These are phyloP conservation scores for Camelina neglecta DNA, from an alignment of 345 rosid genomes.

Conservation along the genomic window DNA sequence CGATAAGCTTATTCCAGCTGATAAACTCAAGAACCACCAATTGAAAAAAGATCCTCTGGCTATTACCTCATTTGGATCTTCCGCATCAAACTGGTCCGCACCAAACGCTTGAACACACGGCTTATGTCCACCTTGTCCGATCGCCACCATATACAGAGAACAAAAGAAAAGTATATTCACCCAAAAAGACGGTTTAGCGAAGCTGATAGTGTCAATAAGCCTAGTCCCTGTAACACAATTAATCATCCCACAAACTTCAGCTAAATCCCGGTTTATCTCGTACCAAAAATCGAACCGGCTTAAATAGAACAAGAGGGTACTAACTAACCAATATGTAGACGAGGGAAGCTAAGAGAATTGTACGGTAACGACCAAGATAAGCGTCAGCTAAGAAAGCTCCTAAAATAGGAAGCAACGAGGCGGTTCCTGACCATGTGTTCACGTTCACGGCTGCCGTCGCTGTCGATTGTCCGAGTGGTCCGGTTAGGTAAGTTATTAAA, in stretches of 20 bases:
- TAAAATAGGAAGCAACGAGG: slow-evolving; percentile 50
- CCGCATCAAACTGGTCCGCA: slow-evolving; percentile 40
- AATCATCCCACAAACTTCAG: not conserved
- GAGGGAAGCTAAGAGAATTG: slow-evolving; percentile 48
- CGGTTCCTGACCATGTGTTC: slow-evolving; percentile 57
- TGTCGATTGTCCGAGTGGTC: slow-evolving; percentile 54
- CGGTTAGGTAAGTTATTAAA: slow-evolving; percentile 54
- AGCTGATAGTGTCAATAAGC: slow-evolving; percentile 68
- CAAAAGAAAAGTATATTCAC: slow-evolving; percentile 42
- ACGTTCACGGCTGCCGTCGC: slow-evolving; percentile 56
- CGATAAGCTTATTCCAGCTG: slow-evolving; percentile 30
- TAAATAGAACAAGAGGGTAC: slow-evolving; percentile 1
- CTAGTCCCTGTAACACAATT: slow-evolving; percentile 54
- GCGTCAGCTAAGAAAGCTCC: slow-evolving; percentile 60
- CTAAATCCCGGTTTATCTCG: slow-evolving; percentile 12
- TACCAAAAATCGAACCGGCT: slow-evolving; percentile 5
- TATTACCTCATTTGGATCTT: slow-evolving; percentile 27
- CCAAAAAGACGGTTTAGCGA: slow-evolving; percentile 41
- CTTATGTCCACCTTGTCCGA: slow-evolving; percentile 41
- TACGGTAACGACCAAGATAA: slow-evolving; percentile 60
- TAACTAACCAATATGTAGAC: slow-evolving; percentile 46
- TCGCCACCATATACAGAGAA: slow-evolving; percentile 40
- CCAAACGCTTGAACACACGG: slow-evolving; percentile 47
- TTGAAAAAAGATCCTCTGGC: slow-evolving; percentile 40
- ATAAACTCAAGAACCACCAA: slow-evolving; percentile 45